These are phyloP conservation scores for Tuber brumale DNA, from an alignment of 495 filamentous ascomycete genomes.

Conservation along the genomic window DNA sequence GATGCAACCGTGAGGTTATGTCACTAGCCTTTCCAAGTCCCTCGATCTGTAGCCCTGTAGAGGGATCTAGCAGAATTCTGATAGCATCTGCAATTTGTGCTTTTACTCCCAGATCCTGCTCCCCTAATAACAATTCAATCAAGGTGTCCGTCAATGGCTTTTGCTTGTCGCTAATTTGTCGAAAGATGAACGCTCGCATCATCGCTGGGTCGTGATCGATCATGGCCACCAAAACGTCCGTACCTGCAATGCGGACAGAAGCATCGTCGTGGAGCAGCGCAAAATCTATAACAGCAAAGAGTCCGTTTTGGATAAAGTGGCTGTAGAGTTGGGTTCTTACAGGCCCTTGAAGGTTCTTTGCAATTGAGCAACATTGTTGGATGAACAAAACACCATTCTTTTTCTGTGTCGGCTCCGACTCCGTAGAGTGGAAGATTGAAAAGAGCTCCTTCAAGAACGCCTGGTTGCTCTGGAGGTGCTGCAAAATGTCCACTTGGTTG, in stretches of 20 bases:
- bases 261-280: conserved; percentile 79
- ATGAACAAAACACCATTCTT: conserved; percentile 95
- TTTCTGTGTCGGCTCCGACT: conserved; percentile 61
- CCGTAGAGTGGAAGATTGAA: conserved; percentile 66
- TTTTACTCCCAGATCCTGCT: conserved; percentile 89
- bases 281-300: conserved; percentile 85
- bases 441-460: conserved; percentile 84
- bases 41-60: conserved; percentile 53
- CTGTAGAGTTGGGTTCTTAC: conserved; percentile 72
- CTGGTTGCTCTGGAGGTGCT: conserved; percentile 74
- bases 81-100: conserved; percentile 93
- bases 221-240: conserved; percentile 85
- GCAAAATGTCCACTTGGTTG: conserved; percentile 96
- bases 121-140: conserved; percentile 84
- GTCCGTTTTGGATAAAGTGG: conserved; percentile 80
- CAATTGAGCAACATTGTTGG: conserved; percentile 89
- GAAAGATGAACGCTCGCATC: conserved; percentile 88
- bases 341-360: conserved; percentile 83
- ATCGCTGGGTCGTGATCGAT: conserved; percentile 93
- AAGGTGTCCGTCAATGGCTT: conserved; percentile 86
- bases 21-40: conserved; percentile 63
- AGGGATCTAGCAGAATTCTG: conserved; percentile 87
- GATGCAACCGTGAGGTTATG: conserved; percentile 57
- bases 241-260: conserved; percentile 80
- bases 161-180: conserved; percentile 77